Conservation (phyloP, 73 alveolate species). For the Paramecium sexaurelia region DNA sequence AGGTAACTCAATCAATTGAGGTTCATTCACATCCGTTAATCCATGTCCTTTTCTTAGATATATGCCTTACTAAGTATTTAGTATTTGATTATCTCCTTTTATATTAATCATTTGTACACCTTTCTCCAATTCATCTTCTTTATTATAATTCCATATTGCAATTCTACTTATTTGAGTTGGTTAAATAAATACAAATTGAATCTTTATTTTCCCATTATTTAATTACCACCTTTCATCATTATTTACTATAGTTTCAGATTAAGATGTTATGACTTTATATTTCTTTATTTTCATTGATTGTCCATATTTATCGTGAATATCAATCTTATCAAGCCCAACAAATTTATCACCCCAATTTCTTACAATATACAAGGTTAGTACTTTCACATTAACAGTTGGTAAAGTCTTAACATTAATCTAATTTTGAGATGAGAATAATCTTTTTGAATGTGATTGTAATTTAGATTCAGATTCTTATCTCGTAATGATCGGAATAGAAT, state of each 20-base stretch:
- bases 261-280: slow-evolving; percentile 71
- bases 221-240: slow-evolving; percentile 86
- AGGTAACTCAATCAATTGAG: slow-evolving; percentile 77
- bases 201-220: slow-evolving; percentile 69
- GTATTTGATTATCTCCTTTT: slow-evolving; percentile 69
- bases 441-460: neutral
- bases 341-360: slow-evolving; percentile 84
- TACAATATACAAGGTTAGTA: slow-evolving; percentile 65
- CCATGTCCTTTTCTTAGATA: slow-evolving; percentile 81
- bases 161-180: slow-evolving; percentile 71
- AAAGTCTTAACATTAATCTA: neutral
- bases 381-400: slow-evolving; percentile 63
- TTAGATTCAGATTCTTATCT: neutral
- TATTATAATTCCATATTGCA: slow-evolving; percentile 77
- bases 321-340: slow-evolving; percentile 81
- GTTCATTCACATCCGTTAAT: slow-evolving; percentile 63
- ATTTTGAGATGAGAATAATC: neutral
- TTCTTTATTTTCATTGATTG: slow-evolving; percentile 37
- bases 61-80: slow-evolving; percentile 69
- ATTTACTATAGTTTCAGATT: slow-evolving; percentile 69
- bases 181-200: slow-evolving; percentile 72
- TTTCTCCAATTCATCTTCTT: slow-evolving; percentile 76
- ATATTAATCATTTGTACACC: slow-evolving; percentile 76
- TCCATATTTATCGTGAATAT: slow-evolving; percentile 74
- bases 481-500: neutral